Evolutionary conservation across 306 rosid species (phyloP), one percentile per base, ranked within the genome.

Genomic region (Quercus alba): DNA sequence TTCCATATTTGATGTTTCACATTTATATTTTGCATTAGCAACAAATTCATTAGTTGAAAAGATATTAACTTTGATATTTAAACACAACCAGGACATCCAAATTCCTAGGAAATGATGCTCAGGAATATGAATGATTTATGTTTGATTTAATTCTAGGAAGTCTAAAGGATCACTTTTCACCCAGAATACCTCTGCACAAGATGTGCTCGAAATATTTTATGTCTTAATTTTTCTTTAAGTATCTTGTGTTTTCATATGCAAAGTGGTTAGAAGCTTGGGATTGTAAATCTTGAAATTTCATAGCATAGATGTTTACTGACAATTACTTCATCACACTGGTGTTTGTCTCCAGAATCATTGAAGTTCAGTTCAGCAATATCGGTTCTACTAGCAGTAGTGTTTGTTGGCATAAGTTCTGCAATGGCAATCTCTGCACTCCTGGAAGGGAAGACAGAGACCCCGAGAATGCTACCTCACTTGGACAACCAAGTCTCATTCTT

Each of bases 281-380:
- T 75, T 73, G 74, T 49, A 62, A 38, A 70, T 15, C 23, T 21
- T 73, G 6, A 31, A 69, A 62, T 66, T 17, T 28, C 20, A 31
- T 66, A 41, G 73, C 68, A n/a, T 25, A 31, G 66, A 38, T 3
- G 11, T 18, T 81, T 26, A 55, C 76, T 78, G 62, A 33, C 7
- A n/a, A 38, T 18, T 6, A 15, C 51, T 18, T 5, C 38, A 17
- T 66, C 14, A n/a, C 21, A 69, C 18, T 75, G 12, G n/a, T 25
- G 75, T 82, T 11, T 78, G 67, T 58, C 62, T 38, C 72, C 55
- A 95, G 97, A 95, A 54, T 89, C 97, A 18, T 73, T 95, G 89
- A 93, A 85, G 78, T 91, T 89, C 80, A 95, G 96, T 83, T 93
- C 98, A 35, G 92, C 91, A 58, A 33, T 95, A 57, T 83, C 99